A percentile compares a stretch with the other conserved stretches of the same genome.
phyloP scores from a whole-genome alignment of 2,329 filamentous ascomycete genomes.

The Fusarium poae region DNA sequence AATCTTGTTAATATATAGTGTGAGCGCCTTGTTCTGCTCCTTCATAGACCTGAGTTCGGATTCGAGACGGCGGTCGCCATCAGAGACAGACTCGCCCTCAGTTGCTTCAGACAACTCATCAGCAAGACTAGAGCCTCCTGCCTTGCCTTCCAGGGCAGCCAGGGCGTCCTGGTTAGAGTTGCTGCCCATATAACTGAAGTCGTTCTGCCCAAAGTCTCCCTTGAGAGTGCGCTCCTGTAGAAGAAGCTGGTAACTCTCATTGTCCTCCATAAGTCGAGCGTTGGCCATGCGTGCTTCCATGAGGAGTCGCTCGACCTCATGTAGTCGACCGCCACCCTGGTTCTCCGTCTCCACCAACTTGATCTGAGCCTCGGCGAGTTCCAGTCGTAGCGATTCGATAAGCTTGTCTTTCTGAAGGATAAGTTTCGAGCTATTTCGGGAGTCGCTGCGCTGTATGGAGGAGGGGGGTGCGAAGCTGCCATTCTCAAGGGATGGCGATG shows the following conservation, averaged over 20 bases:
- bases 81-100: conserved; percentile 67
- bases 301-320: conserved; percentile 89
- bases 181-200: conserved; percentile 77
- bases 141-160: conserved; percentile 71
- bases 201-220: conserved; percentile 87
- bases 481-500: conserved; percentile 77
- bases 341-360: conserved; percentile 96
- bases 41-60: conserved; percentile 82
- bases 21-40: conserved; percentile 97
- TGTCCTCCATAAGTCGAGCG: conserved; percentile 96
- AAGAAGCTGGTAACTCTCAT: conserved; percentile 96
- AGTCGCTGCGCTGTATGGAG: conserved; percentile 87
- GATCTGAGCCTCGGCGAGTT: conserved; percentile 94
- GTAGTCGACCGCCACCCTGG: conserved; percentile 85
- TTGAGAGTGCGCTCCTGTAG: conserved; percentile 96
- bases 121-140: conserved; percentile 73
- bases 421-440: conserved; percentile 88
- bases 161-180: conserved; percentile 74
- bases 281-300: conserved; percentile 96
- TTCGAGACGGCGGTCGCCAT: conserved; percentile 77
- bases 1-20: conserved; percentile 98
- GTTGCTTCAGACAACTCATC: conserved; percentile 85
- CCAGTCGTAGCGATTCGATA: conserved; percentile 90
- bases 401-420: conserved; percentile 96
- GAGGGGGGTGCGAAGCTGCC: conserved; percentile 89